Evolutionary conservation across 2,329 filamentous ascomycete genomes (phyloP).

Genomic region (Biscogniauxia sp.): DNA sequence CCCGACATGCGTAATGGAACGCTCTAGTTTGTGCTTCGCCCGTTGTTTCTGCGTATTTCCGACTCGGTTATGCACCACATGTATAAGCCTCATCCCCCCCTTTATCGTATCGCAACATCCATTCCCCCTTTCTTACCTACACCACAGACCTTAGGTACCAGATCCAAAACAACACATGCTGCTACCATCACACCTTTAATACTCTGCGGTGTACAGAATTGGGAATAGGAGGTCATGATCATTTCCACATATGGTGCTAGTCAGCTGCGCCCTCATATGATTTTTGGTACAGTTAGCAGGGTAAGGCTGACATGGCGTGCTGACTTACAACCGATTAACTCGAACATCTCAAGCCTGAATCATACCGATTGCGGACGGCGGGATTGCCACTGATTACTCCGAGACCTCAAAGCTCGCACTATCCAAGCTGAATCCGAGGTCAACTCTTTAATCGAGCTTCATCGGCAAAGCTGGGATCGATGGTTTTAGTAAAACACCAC

Average conservation of each 20-base stretch:
- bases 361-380: neutral
- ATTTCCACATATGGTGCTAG: neutral
- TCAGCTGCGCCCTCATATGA: neutral
- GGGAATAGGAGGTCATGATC: neutral
- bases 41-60: neutral
- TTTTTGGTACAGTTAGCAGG: neutral
- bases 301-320: neutral
- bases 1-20: neutral
- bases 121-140: too few species aligned
- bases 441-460: neutral
- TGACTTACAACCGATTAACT: neutral
- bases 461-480: neutral
- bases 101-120: neutral
- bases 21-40: neutral
- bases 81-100: neutral
- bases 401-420: neutral
- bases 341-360: neutral
- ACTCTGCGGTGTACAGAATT: neutral
- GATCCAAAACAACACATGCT: too few species aligned
- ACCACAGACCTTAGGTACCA: too few species aligned
- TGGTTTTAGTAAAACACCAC: too few species aligned
- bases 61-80: neutral
- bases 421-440: neutral
- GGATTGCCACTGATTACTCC: neutral
- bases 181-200: neutral